A percentile compares a stretch with the other conserved stretches of the same genome.
Evolutionary conservation across 495 filamentous ascomycete species (phyloP).

Genomic region (Beverwykella pulmonaria): DNA sequence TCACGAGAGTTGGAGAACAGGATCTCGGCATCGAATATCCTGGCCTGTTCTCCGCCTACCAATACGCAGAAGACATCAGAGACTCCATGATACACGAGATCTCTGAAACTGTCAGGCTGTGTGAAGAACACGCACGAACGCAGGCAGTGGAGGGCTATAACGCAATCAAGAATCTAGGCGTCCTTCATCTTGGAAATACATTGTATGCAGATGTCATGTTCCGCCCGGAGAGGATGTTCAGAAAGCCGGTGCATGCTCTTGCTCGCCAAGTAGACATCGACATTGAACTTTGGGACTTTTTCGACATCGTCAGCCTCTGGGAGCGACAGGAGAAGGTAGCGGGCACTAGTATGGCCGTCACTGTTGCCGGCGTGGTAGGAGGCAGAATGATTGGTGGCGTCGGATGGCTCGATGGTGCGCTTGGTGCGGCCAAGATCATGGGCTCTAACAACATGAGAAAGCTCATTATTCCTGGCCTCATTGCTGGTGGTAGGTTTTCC

Average conservation of each 20-base stretch:
- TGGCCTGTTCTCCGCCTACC: slow-evolving; percentile 79
- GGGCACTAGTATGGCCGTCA: slow-evolving; percentile 90
- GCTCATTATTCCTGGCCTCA: slow-evolving; percentile 76
- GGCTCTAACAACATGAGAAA: slow-evolving; percentile 82
- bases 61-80: slow-evolving; percentile 90
- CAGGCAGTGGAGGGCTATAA: slow-evolving; percentile 83
- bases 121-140: slow-evolving; percentile 80
- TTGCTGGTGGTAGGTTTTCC: slow-evolving; percentile 70
- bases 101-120: slow-evolving; percentile 70
- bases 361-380: slow-evolving; percentile 83
- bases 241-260: slow-evolving; percentile 72
- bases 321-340: slow-evolving; percentile 93
- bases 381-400: slow-evolving; percentile 77
- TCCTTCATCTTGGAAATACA: slow-evolving; percentile 84
- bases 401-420: slow-evolving; percentile 84
- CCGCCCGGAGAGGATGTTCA: slow-evolving; percentile 90
- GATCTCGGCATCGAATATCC: slow-evolving; percentile 84
- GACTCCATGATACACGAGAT: slow-evolving; percentile 88
- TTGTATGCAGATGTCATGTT: slow-evolving; percentile 78
- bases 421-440: slow-evolving; percentile 76
- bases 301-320: slow-evolving; percentile 79
- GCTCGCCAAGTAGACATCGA: slow-evolving; percentile 84
- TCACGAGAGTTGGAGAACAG: slow-evolving; percentile 71
- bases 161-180: slow-evolving; percentile 81
- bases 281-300: slow-evolving; percentile 88